Conservation (phyloP, 768 basidiomycete species). For the Phaffia tasmanica region DNA sequence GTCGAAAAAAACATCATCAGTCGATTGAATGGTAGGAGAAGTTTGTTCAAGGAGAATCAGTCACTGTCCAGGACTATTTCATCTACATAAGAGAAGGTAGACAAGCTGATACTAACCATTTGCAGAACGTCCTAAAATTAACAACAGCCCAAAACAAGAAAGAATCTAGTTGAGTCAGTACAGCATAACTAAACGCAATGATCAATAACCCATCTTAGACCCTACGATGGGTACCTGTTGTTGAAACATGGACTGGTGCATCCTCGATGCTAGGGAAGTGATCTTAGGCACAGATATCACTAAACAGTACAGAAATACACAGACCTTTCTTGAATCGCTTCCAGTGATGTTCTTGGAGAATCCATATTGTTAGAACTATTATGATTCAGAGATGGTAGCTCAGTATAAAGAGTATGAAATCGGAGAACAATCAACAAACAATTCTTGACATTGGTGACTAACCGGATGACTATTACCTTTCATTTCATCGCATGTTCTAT, state of each 20-base stretch:
- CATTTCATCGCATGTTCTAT: no score
- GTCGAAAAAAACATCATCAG: neutral
- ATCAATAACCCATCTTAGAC: no score
- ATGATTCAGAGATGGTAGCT: neutral
- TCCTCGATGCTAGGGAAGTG: no score
- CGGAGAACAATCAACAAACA: neutral
- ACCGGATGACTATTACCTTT: no score
- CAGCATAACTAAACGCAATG: no score
- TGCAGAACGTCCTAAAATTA: slow-evolving; percentile 21
- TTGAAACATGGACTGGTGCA: no score
- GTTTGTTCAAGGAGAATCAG: no score
- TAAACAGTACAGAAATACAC: neutral
- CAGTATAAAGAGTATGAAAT: neutral
- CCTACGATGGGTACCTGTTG: no score
- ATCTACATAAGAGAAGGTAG: neutral
- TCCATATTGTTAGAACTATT: slow-evolving; percentile 1
- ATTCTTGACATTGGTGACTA: neutral
- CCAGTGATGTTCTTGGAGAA: slow-evolving; percentile 11
- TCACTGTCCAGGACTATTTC: neutral
- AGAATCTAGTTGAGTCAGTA: no score
- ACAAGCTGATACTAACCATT: slow-evolving; percentile 6
- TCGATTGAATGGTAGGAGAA: no score
- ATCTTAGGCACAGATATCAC: no score
- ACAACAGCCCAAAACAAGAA: neutral
- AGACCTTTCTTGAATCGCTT: slow-evolving; percentile 22